Evolutionary conservation across 139 green algal species (phyloP).

Genomic region (Chlamydomonas sphaeroides): DNA sequence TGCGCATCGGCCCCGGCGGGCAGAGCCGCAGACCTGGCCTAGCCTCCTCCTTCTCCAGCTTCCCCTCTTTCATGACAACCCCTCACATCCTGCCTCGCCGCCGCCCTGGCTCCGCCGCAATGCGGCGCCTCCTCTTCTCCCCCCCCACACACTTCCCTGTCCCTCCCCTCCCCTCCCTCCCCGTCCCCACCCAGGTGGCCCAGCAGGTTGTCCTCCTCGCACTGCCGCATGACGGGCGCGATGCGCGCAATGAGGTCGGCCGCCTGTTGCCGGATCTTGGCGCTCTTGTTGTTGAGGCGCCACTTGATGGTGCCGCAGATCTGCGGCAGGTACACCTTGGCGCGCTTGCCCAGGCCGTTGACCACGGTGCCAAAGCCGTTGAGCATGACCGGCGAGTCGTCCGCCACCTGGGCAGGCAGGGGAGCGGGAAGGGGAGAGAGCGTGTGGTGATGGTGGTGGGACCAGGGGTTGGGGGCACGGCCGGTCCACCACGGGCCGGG

Average conservation of each 20-base stretch:
- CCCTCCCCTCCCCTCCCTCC: background rate
- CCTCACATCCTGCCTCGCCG: too few relatives aligned
- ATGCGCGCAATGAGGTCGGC: conserved; percentile 97
- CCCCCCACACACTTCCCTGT: too few relatives aligned
- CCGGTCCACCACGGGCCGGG: too few relatives aligned
- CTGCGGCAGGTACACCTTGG: conserved; percentile 97
- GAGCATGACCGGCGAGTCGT: conserved; percentile 93
- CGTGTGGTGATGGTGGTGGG: too few relatives aligned
- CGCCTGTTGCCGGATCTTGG: conserved; percentile 96
- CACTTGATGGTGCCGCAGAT: conserved; percentile 99
- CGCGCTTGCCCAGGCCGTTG: conserved; percentile 90
- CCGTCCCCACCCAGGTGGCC: conserved; percentile 87
- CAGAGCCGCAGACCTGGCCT: too few relatives aligned
- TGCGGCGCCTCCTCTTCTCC: too few relatives aligned
- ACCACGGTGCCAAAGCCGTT: conserved; percentile 98
- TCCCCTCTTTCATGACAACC: too few relatives aligned
- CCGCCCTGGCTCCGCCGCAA: too few relatives aligned
- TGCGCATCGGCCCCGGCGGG: too few relatives aligned
- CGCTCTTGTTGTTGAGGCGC: conserved; percentile 98
- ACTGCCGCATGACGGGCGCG: conserved; percentile 93
- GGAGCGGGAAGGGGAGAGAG: background rate
- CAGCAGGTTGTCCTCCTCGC: conserved; percentile 97
- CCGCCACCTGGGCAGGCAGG: conserved; percentile 62
- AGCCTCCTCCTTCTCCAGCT: too few relatives aligned
- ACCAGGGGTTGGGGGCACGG: too few relatives aligned